Evolutionary conservation across 2,329 filamentous ascomycete species (phyloP).

Genomic region (Stachybotrys chlorohalonatus): DNA sequence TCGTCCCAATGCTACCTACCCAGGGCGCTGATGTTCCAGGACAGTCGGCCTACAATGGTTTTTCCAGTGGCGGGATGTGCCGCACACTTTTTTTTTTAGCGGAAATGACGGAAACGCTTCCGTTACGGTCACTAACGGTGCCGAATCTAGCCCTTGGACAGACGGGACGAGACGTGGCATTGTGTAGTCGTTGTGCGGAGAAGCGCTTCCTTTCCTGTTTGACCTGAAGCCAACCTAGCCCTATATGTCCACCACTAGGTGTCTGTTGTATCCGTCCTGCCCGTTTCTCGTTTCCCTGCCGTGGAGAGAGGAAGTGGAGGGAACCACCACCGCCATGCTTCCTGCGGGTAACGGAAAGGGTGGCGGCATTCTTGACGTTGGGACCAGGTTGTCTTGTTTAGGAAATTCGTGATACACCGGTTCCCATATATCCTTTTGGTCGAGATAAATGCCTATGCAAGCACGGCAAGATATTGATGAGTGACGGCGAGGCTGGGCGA

Average conservation of each 20-base stretch:
- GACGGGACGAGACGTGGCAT: not conserved
- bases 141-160: not conserved
- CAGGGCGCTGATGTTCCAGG: not conserved
- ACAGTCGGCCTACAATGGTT: not conserved
- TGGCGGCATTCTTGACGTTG: not conserved
- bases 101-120: not conserved
- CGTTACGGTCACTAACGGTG: not conserved
- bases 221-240: not conserved
- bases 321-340: not conserved
- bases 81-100: not conserved
- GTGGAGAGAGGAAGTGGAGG: not conserved
- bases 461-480: too few relatives aligned
- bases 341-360: not conserved
- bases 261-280: not conserved
- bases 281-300: not conserved
- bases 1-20: not conserved
- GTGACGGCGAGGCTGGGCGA: not conserved
- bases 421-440: not conserved
- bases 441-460: too few relatives aligned
- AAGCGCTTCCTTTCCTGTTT: not conserved
- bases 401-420: not conserved
- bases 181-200: not conserved
- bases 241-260: not conserved
- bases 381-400: not conserved
- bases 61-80: not conserved